Percentiles rank a stretch among this genome's conserved stretches.
Conservation (phyloP, 1,284 basidiomycete genomes). For the Irpex sp. region DNA sequence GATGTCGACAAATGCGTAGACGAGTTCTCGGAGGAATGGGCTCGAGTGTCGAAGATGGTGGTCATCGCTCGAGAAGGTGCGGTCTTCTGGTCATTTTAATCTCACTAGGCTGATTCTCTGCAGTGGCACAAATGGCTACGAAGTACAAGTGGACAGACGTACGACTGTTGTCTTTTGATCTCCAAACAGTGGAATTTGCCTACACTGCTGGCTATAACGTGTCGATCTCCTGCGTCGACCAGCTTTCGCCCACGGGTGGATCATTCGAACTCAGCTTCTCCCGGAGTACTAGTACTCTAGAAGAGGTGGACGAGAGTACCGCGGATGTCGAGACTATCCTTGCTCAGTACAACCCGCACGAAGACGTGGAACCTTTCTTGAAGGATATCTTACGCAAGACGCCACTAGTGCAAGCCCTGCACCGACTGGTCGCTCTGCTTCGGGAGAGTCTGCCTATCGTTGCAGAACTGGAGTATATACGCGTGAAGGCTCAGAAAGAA, state of each 20-base stretch:
- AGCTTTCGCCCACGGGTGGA: constrained; percentile 58
- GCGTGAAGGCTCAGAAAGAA: constrained; percentile 32
- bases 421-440: constrained; percentile 61
- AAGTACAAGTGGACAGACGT: constrained; percentile 69
- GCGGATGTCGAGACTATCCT: constrained; percentile 15
- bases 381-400: constrained; percentile 62
- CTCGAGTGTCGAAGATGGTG: constrained; percentile 86
- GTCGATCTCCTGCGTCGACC: constrained; percentile 71
- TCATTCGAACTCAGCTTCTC: constrained; percentile 74
- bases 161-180: constrained; percentile 78
- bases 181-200: constrained; percentile 86
- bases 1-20: constrained; percentile 85
- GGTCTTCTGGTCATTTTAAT: constrained; percentile 13
- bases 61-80: constrained; percentile 85
- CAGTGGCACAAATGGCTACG: constrained; percentile 81
- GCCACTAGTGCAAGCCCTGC: constrained; percentile 56
- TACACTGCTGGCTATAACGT: constrained; percentile 73
- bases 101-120: neutral
- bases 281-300: constrained; percentile 33
- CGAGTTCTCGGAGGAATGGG: constrained; percentile 89
- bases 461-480: constrained; percentile 63
- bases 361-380: constrained; percentile 69
- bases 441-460: constrained; percentile 74
- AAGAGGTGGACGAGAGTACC: constrained; percentile 16
- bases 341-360: constrained; percentile 57